A percentile compares a stretch with the other conserved stretches of the same genome.
These are phyloP conservation scores for Bisporella sp. DNA, from an alignment of 2,329 filamentous ascomycete genomes.

Conservation along the genomic window DNA sequence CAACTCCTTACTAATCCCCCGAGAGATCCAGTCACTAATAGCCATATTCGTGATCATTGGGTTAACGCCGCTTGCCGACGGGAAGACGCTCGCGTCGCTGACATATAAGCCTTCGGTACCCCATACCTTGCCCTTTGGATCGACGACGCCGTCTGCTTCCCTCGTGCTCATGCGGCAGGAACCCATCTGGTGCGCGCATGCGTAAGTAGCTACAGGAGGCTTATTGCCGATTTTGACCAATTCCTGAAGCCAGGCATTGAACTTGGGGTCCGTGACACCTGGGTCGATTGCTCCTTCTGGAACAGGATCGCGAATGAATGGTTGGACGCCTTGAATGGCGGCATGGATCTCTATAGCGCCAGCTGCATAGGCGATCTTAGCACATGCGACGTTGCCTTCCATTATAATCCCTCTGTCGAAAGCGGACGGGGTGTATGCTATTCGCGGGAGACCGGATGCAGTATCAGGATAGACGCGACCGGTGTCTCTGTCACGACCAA, in stretches of 20 bases:
- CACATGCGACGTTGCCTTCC: slow-evolving; percentile 63
- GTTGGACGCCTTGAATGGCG: slow-evolving; percentile 51
- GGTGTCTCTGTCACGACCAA: slow-evolving; percentile 69
- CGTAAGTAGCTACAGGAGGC: slow-evolving; percentile 46
- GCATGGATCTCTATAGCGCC: slow-evolving; percentile 77
- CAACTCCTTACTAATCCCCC: slow-evolving; percentile 45
- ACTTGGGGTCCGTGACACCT: slow-evolving; percentile 51
- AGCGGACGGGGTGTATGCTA: slow-evolving; percentile 64
- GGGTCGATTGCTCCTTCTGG: slow-evolving; percentile 6
- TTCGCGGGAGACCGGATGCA: slow-evolving; percentile 51
- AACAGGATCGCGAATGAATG: slow-evolving; percentile 41
- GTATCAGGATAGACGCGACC: slow-evolving; percentile 71
- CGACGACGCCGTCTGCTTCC: slow-evolving; percentile 48
- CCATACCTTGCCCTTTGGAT: slow-evolving; percentile 55
- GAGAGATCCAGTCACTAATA: slow-evolving; percentile 58
- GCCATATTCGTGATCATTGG: slow-evolving; percentile 77
- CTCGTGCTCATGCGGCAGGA: slow-evolving; percentile 60
- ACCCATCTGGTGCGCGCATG: slow-evolving; percentile 78
- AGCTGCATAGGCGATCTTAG: slow-evolving; percentile 70
- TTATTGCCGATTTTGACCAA: slow-evolving; percentile 42
- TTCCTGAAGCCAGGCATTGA: slow-evolving; percentile 52
- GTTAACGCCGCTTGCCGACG: slow-evolving; percentile 71
- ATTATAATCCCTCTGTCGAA: slow-evolving; percentile 68
- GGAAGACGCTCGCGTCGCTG: slow-evolving; percentile 69
- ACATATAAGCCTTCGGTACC: slow-evolving; percentile 59